Percentiles rank a stretch among this genome's conserved stretches.
phyloP scores from a whole-genome alignment of 148 eudicot genomes.

The Rhododendron vialii region DNA sequence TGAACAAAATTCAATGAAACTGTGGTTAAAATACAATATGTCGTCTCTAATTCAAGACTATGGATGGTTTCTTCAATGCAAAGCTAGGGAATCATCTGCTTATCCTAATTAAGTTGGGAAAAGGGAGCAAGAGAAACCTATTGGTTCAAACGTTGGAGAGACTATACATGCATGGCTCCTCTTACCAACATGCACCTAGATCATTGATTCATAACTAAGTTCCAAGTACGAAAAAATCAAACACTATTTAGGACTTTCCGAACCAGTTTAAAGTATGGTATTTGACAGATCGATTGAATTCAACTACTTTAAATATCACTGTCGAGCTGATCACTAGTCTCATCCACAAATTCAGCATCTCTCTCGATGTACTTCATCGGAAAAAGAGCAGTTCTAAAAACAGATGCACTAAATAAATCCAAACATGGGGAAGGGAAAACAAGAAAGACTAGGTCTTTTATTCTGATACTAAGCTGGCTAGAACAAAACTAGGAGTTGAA shows the following conservation, averaged over 20 bases:
- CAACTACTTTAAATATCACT: background rate
- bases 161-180: background rate
- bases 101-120: background rate
- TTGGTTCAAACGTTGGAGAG: background rate
- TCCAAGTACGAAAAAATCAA: background rate
- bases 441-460: background rate
- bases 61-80: background rate
- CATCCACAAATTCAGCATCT: background rate
- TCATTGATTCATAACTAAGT: background rate
- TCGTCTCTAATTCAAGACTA: background rate
- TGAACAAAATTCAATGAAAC: background rate
- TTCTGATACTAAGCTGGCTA: background rate
- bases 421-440: background rate
- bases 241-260: background rate
- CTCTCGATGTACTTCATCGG: background rate
- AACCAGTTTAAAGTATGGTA: background rate
- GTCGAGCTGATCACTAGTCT: background rate
- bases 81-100: background rate
- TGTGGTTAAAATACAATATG: background rate
- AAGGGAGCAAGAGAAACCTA: background rate
- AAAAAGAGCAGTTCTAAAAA: background rate
- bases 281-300: background rate
- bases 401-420: background rate
- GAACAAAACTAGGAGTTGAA: background rate
- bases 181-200: background rate